These are phyloP conservation scores for Penicillium soppii DNA, from an alignment of 495 filamentous ascomycete genomes.

Conservation along the genomic window DNA sequence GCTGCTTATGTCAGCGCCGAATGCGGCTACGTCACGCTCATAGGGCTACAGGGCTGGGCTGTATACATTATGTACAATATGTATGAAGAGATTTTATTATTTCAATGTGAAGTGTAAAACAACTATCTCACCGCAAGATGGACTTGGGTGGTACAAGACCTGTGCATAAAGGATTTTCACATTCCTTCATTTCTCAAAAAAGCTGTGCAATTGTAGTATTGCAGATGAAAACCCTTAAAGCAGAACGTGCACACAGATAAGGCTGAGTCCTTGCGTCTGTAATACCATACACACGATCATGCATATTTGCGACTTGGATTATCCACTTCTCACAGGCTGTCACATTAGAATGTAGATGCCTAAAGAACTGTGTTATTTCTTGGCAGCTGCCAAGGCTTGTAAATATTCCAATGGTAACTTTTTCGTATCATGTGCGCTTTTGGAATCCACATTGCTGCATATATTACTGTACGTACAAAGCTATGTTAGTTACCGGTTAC, in stretches of 20 bases:
- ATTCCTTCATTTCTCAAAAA: no score
- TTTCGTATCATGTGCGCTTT: neutral
- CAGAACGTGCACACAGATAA: neutral
- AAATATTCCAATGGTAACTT: no score
- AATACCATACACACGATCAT: neutral
- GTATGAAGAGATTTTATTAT: no score
- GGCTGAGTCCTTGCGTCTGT: neutral
- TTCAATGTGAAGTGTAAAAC: no score
- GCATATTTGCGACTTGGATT: neutral
- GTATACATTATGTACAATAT: no score
- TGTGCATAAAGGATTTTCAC: neutral
- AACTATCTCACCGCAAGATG: no score
- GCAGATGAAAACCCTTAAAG: no score
- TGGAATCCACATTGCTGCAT: neutral
- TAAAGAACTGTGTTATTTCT: slow-evolving; percentile 2
- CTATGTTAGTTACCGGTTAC: neutral
- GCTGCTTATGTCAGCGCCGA: slow-evolving; percentile 15
- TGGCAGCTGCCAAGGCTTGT: neutral
- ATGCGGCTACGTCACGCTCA: slow-evolving; percentile 27
- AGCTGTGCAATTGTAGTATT: no score
- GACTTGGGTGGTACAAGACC: no score
- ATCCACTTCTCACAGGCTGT: slow-evolving; percentile 1
- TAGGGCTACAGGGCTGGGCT: slow-evolving; percentile 4
- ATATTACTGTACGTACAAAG: neutral
- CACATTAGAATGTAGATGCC: slow-evolving; percentile 7